Percentiles rank a stretch among this genome's conserved stretches.
Evolutionary conservation across 176 grass and related monocot species (phyloP).

Genomic region (Triticum timopheevii): DNA sequence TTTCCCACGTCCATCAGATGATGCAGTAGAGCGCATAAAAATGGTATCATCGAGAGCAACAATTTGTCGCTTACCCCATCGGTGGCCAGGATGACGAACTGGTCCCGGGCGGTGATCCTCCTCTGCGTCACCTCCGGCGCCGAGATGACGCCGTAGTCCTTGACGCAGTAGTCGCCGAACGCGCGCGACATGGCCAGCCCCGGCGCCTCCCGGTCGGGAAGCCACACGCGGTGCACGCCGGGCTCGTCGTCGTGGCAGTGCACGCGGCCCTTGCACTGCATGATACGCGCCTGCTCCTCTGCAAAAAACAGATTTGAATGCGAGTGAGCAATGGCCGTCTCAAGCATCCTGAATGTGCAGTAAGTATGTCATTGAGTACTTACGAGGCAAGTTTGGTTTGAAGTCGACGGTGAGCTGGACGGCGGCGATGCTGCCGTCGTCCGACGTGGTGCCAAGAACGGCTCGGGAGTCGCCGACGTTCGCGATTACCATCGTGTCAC

Average conservation of each 20-base stretch:
- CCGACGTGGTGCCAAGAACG: no score
- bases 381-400: no score
- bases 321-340: no score
- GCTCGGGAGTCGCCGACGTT: no score
- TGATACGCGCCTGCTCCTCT: slow-evolving; percentile 86
- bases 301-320: neutral
- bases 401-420: no score
- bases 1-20: neutral
- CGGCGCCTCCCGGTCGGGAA: slow-evolving; percentile 57
- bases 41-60: neutral
- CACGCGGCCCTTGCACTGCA: slow-evolving; percentile 68
- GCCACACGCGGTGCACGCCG: slow-evolving; percentile 74
- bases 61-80: slow-evolving; percentile 63
- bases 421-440: no score
- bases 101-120: slow-evolving; percentile 49
- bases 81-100: slow-evolving; percentile 84
- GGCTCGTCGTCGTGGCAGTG: slow-evolving; percentile 74
- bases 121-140: slow-evolving; percentile 72
- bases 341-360: no score
- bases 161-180: slow-evolving; percentile 86
- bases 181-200: slow-evolving; percentile 98
- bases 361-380: no score
- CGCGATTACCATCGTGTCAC: no score
- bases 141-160: slow-evolving; percentile 82
- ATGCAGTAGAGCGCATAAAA: no score